phyloP scores from a whole-genome alignment of 1,139 yeast species.

The Yamadazyma oceani region DNA sequence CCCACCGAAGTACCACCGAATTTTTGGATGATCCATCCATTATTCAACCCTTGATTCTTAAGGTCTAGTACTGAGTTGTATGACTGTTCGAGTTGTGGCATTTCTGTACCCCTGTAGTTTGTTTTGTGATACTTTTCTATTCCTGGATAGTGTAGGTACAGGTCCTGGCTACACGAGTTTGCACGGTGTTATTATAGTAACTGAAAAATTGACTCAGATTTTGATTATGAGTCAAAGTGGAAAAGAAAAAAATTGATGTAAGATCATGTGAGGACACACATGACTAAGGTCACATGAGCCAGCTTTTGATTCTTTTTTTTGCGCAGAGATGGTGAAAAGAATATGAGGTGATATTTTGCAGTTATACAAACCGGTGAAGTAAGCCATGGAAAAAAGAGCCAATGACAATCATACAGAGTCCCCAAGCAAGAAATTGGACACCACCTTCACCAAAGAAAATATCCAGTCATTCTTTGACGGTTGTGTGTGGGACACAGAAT shows the following conservation, averaged over 20 bases:
- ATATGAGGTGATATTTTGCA: background rate
- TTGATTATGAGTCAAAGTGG: background rate
- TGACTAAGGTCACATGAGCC: background rate
- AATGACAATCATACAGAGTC: slow-evolving; percentile 8
- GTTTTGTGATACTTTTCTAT: background rate
- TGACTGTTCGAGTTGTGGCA: slow-evolving; percentile 18
- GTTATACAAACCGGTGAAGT: background rate
- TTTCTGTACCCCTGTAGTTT: slow-evolving; percentile 1
- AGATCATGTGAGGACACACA: background rate
- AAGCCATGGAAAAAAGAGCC: slow-evolving; percentile 5
- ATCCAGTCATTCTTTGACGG: slow-evolving; percentile 52
- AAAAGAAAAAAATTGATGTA: no score
- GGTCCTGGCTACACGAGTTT: no score
- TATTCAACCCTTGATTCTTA: slow-evolving; percentile 19
- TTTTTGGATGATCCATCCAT: slow-evolving; percentile 87
- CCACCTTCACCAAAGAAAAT: slow-evolving; percentile 31
- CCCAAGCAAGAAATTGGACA: slow-evolving; percentile 21
- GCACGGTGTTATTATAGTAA: no score
- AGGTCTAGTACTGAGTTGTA: slow-evolving; percentile 47
- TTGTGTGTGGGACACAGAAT: slow-evolving; percentile 51
- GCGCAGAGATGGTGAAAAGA: no score
- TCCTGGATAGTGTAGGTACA: background rate
- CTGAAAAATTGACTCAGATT: slow-evolving; percentile 2
- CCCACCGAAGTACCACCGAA: slow-evolving; percentile 99
- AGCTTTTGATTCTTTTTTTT: background rate